Evolutionary conservation across 2,329 filamentous ascomycete species (phyloP).

Genomic region (Neopestalotiopsis sp.): DNA sequence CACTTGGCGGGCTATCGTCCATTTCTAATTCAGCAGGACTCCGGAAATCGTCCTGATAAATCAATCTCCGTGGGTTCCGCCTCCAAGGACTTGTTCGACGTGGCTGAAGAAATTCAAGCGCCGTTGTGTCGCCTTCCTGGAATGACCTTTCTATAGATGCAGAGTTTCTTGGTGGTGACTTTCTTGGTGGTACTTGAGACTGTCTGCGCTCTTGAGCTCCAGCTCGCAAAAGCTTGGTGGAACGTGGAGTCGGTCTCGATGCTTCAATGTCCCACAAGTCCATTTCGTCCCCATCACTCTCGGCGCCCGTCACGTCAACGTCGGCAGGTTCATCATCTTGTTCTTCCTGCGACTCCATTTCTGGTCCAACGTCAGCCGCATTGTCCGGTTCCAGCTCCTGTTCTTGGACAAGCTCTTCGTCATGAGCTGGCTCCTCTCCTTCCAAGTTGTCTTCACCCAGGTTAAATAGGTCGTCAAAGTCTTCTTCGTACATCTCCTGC

Average conservation of each 20-base stretch:
- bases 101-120: slow-evolving; percentile 24
- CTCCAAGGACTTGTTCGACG: slow-evolving; percentile 47
- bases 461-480: slow-evolving; percentile 13
- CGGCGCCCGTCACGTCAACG: slow-evolving; percentile 20
- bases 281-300: slow-evolving; percentile 36
- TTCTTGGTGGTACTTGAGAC: slow-evolving; percentile 6
- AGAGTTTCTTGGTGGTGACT: not conserved
- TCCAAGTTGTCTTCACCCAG: slow-evolving; percentile 7
- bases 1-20: slow-evolving; percentile 29
- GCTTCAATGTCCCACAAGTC: slow-evolving; percentile 66
- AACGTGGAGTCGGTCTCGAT: slow-evolving; percentile 47
- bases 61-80: slow-evolving; percentile 34
- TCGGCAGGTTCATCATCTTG: slow-evolving; percentile 19
- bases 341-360: slow-evolving; percentile 18
- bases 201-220: slow-evolving; percentile 26
- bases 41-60: slow-evolving; percentile 38
- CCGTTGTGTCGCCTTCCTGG: not conserved
- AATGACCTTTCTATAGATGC: not conserved
- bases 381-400: slow-evolving; percentile 15
- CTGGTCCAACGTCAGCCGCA: not conserved
- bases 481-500: slow-evolving; percentile 13
- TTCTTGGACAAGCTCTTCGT: not conserved
- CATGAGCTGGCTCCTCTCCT: slow-evolving; percentile 4
- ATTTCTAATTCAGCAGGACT: slow-evolving; percentile 38
- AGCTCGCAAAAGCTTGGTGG: slow-evolving; percentile 23